Evolutionary conservation across 495 filamentous ascomycete genomes (phyloP), one percentile per base, ranked within the genome.

Genomic region (Trichoderma orchidacearum): DNA sequence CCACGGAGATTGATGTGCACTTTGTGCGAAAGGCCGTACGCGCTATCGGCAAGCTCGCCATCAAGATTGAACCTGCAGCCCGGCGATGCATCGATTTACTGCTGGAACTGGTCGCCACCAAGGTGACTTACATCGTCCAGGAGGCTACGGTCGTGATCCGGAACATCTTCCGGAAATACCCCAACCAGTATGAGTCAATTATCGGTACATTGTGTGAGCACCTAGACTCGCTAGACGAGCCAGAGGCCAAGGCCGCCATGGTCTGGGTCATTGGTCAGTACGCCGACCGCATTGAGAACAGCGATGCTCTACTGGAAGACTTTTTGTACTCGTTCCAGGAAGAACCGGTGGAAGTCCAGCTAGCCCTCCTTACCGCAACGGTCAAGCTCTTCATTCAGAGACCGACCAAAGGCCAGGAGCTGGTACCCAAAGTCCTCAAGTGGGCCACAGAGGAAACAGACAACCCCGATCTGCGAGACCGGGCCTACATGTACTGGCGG

Each of bases 221-320:
- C 66, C 81, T 99, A 34, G 93, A 99, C 73, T 92, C 89, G 6
- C 79, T 99, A 27, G 93, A 99, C 66, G 93, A 99, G 67, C 93
- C 93, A n/a, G 93, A 99, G 66, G 93, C 93, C 35, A 99, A 97
- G 68, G 89, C 92, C 4, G 93, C 93, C n/a, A 92, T 99, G 81
- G 94, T 99, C 59, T 99, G 93, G 93, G 90, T 99, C 55, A 97
- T 99, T 63, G 93, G 93, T 2, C 89, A 99, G 63, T 99, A 99
- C 66, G 94, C 93, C 7, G 88, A 90, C 64, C 84, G 93, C 17
- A 99, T 99, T 62, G 91, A 97, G 60, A 96, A 97, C 68, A 89
- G 86, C 21, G 93, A 97, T 60, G 87, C 84, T 0, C 78, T 99
- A 0, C 80, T 99, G 4, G 93, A 97, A 55, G 93, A 97, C 63